Base-by-base conservation (phyloP, 345 rosid genomes). In the Arabidopsis suecica region DNA sequence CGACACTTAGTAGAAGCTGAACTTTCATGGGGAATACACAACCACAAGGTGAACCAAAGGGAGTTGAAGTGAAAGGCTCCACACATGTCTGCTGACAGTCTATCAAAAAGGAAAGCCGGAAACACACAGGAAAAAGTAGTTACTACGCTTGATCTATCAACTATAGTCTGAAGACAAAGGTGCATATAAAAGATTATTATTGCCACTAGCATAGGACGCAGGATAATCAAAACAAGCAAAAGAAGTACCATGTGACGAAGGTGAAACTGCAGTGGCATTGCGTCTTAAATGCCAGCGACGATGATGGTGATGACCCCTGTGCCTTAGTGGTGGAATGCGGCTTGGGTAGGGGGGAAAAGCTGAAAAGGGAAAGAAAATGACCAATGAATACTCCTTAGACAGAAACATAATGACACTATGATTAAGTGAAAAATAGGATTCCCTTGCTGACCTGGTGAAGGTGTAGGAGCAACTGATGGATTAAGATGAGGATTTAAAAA, bases 1-100 rank as follows among this genome's bases (percentile, higher is more conserved):
- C 98, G 25, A 89, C 87, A 72, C 80, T 87, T 42, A 96, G 84
- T 66, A 93, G 93, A 82, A 96, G 93, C 72, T 77, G 86, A 82
- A 96, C 89, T 86, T 89, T 93, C 97, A 96, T 93, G 45, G 99
- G 99, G 80, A 86, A 86, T 42, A 96, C 96, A 79, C 99, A 93
- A 53, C 96, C 98, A 79, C 99, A 96, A 53, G 99, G 96, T 74
- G 97, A 93, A 73, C 97, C 98, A 71, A 72, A 96, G 59, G 97
- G 96, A 73, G 94, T 58, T 72, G 96, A 77, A 56, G 98, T 93
- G 73, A 93, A 90, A 56, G 99, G 99, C 72, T 93, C 99, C 69
- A 62, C 85, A 49, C 99, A 96, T 48, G 84, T 76, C 82, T 93
- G 97, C 76, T 87, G 93, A 73, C 99, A 96, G 65, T 93, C 99